phyloP scores from a whole-genome alignment of 148 eudicot genomes.

The Diospyros lotus region DNA sequence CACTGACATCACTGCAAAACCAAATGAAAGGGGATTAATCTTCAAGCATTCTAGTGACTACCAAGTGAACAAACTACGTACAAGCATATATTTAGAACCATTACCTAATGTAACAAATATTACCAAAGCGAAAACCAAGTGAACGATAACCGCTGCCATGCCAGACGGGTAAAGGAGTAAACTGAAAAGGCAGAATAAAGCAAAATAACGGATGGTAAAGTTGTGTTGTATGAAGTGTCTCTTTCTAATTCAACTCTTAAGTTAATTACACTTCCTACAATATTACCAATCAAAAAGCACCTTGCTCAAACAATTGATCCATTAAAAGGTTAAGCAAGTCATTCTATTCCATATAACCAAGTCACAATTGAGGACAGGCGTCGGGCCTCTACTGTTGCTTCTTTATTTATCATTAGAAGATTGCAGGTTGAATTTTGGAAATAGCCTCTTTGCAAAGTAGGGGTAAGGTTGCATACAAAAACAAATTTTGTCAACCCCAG shows the following conservation, averaged over 20 bases:
- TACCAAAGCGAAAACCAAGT: slow-evolving; percentile 88
- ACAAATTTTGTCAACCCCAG: no score
- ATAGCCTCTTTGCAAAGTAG: no score
- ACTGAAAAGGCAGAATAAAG: slow-evolving; percentile 33
- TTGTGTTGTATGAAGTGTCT: neutral
- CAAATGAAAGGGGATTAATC: neutral
- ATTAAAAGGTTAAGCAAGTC: neutral
- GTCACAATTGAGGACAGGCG: no score
- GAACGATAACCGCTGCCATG: slow-evolving; percentile 89
- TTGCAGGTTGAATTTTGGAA: no score
- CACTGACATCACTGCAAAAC: slow-evolving; percentile 86
- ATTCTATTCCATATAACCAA: neutral
- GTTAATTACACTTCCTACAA: neutral
- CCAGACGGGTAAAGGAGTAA: slow-evolving; percentile 98
- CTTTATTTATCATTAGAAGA: no score
- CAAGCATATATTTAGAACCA: neutral
- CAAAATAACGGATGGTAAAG: neutral
- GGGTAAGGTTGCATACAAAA: no score
- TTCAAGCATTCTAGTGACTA: neutral
- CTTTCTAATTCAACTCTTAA: neutral
- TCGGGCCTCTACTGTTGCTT: no score
- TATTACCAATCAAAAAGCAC: neutral
- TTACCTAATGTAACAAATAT: slow-evolving; percentile 93
- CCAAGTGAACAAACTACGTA: neutral
- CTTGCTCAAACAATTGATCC: neutral